phyloP scores from a whole-genome alignment of 305 asterid genomes.

The Rubia balearica region DNA sequence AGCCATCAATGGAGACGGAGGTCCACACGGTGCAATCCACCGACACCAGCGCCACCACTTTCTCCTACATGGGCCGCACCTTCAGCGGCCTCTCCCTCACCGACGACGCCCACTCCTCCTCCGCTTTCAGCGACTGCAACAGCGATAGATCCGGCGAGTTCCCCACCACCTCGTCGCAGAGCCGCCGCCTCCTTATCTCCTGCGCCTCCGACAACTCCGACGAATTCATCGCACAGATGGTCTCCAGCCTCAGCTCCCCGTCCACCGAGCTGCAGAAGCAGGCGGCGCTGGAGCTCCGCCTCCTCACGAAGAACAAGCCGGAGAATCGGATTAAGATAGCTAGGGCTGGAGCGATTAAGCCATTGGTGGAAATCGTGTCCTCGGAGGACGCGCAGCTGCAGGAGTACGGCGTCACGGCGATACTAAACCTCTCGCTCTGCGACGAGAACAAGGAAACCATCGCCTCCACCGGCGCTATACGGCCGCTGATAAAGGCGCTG shows the following conservation, averaged over 20 bases:
- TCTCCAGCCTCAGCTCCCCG: slow-evolving; percentile 51
- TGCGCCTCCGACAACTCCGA: slow-evolving; percentile 66
- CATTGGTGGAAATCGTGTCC: slow-evolving; percentile 54
- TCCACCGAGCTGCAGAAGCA: slow-evolving; percentile 57
- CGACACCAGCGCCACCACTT: slow-evolving; percentile 11
- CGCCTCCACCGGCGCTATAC: slow-evolving; percentile 72
- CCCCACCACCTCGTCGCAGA: slow-evolving; percentile 54
- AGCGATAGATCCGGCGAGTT: slow-evolving; percentile 95
- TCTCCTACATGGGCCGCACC: slow-evolving; percentile 56
- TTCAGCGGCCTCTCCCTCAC: slow-evolving; percentile 43
- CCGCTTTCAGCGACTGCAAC: slow-evolving; percentile 92
- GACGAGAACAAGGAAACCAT: slow-evolving; percentile 76
- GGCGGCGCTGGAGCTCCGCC: slow-evolving; percentile 72
- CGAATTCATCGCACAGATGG: slow-evolving; percentile 59
- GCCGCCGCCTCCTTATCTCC: slow-evolving; percentile 61
- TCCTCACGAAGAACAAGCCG: slow-evolving; percentile 72
- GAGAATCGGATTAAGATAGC: slow-evolving; percentile 82
- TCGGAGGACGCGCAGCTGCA: slow-evolving; percentile 72
- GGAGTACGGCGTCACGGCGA: slow-evolving; percentile 86
- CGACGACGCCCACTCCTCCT: slow-evolving; percentile 39
- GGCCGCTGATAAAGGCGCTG: slow-evolving; percentile 67
- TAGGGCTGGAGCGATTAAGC: slow-evolving; percentile 69
- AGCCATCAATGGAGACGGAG: slow-evolving; percentile 44
- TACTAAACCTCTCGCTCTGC: slow-evolving; percentile 72
- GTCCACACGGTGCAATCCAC: slow-evolving; percentile 23